Evolutionary conservation across 257 asterid species (phyloP).

Genomic region (Ligustrum vulgare): DNA sequence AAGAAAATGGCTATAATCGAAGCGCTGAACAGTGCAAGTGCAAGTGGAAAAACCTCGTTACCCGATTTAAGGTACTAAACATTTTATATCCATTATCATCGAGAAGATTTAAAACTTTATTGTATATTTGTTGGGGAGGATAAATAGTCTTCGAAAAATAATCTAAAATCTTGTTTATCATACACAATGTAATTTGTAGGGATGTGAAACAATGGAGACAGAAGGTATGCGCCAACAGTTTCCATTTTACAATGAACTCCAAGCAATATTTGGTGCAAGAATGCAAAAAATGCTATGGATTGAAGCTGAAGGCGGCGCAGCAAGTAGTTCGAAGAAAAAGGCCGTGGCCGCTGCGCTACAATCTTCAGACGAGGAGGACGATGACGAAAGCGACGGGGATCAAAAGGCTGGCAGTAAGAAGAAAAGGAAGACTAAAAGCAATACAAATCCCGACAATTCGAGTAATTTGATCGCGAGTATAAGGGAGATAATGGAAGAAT

Average conservation of each 20-base stretch:
- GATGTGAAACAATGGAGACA: constrained; percentile 84
- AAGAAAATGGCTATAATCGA: constrained; percentile 75
- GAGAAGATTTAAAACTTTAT: background rate
- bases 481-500: constrained; percentile 81
- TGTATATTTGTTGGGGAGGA: too few species aligned
- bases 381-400: constrained; percentile 61
- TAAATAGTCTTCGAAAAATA: too few species aligned
- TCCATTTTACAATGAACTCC: constrained; percentile 85
- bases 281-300: constrained; percentile 94
- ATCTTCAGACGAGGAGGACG: constrained; percentile 79
- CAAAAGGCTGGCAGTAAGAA: constrained; percentile 33
- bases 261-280: constrained; percentile 61
- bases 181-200: constrained; percentile 35
- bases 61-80: constrained; percentile 71
- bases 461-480: constrained; percentile 29
- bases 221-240: constrained; percentile 85
- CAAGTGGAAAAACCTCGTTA: constrained; percentile 98
- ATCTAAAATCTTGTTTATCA: too few species aligned
- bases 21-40: constrained; percentile 98
- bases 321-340: constrained; percentile 55
- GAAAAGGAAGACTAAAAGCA: constrained; percentile 49
- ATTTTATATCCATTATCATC: too few species aligned
- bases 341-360: constrained; percentile 29
- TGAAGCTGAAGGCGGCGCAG: constrained; percentile 70
- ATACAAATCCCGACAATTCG: background rate